Evolutionary conservation across 2,329 filamentous ascomycete species (phyloP).

Genomic region (Aureobasidium zeae): DNA sequence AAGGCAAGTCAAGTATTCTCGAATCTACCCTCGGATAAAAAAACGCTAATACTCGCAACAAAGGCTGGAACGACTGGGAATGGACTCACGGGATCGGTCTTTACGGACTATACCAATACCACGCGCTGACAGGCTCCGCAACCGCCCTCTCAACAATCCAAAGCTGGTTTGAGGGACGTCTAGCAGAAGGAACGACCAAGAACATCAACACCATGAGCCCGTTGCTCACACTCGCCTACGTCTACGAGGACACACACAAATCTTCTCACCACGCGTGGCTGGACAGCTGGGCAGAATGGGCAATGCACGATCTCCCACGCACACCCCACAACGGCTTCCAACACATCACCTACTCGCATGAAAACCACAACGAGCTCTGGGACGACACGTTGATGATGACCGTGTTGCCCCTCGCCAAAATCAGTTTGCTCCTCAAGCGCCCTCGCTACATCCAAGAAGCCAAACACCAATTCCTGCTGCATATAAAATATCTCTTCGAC

Average conservation of each 20-base stretch:
- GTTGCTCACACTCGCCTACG: slow-evolving; percentile 65
- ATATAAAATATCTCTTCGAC: slow-evolving; percentile 72
- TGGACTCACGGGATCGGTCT: slow-evolving; percentile 51
- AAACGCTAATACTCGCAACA: neutral
- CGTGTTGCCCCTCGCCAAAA: slow-evolving; percentile 70
- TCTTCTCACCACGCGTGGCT: slow-evolving; percentile 65
- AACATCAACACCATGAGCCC: slow-evolving; percentile 70
- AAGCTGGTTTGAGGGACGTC: slow-evolving; percentile 62
- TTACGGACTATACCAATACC: slow-evolving; percentile 76
- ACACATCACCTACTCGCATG: slow-evolving; percentile 62
- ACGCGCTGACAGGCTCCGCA: slow-evolving; percentile 57
- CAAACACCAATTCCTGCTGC: slow-evolving; percentile 66
- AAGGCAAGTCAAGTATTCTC: slow-evolving; percentile 37
- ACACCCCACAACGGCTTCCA: slow-evolving; percentile 66
- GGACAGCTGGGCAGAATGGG: slow-evolving; percentile 75
- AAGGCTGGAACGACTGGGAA: slow-evolving; percentile 68
- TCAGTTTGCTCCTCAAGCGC: slow-evolving; percentile 59
- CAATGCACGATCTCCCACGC: slow-evolving; percentile 63
- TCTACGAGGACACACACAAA: slow-evolving; percentile 65
- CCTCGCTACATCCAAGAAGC: slow-evolving; percentile 69
- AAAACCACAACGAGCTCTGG: slow-evolving; percentile 69
- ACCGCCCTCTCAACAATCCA: slow-evolving; percentile 57
- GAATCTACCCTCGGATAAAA: too few species aligned
- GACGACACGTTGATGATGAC: slow-evolving; percentile 87
- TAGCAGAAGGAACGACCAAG: slow-evolving; percentile 65